Conservation (phyloP, 192 early-diverging fungal species). For the Coemansia sp. region DNA sequence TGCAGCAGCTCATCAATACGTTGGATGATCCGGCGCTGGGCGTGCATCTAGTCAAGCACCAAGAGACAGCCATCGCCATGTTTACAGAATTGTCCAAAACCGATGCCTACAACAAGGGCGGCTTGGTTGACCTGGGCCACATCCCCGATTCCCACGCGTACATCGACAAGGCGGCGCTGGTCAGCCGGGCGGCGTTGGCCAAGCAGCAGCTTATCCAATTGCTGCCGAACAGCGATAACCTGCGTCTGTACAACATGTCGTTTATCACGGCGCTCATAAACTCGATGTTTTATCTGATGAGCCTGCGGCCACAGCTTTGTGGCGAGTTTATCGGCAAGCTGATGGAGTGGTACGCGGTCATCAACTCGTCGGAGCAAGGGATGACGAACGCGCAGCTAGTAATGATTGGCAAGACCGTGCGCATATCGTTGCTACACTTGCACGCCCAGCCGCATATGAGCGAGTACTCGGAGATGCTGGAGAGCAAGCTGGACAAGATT, state of each 20-base stretch:
- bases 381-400: slow-evolving; percentile 42
- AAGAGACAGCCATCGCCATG: slow-evolving; percentile 43
- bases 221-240: slow-evolving; percentile 52
- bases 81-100: slow-evolving; percentile 13
- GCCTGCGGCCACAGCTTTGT: slow-evolving; percentile 51
- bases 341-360: slow-evolving; percentile 43
- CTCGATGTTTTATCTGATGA: slow-evolving; percentile 51
- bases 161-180: slow-evolving; percentile 22
- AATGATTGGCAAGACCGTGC: slow-evolving; percentile 43
- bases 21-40: slow-evolving; percentile 48
- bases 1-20: slow-evolving; percentile 23
- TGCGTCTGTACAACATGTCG: slow-evolving; percentile 46
- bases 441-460: slow-evolving; percentile 42
- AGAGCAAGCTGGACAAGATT: slow-evolving; percentile 40
- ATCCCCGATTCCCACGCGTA: slow-evolving; percentile 35
- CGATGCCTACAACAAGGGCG: neutral
- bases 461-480: slow-evolving; percentile 30
- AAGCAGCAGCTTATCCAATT: slow-evolving; percentile 39
- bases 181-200: slow-evolving; percentile 35
- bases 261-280: slow-evolving; percentile 51
- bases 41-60: slow-evolving; percentile 48
- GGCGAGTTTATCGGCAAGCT: slow-evolving; percentile 25
- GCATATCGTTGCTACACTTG: slow-evolving; percentile 44
- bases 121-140: slow-evolving; percentile 10
- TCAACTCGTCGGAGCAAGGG: slow-evolving; percentile 45